These are phyloP conservation scores for Phytophthora pistaciae DNA, from an alignment of 352 stramenopile species.

Conservation along the genomic window DNA sequence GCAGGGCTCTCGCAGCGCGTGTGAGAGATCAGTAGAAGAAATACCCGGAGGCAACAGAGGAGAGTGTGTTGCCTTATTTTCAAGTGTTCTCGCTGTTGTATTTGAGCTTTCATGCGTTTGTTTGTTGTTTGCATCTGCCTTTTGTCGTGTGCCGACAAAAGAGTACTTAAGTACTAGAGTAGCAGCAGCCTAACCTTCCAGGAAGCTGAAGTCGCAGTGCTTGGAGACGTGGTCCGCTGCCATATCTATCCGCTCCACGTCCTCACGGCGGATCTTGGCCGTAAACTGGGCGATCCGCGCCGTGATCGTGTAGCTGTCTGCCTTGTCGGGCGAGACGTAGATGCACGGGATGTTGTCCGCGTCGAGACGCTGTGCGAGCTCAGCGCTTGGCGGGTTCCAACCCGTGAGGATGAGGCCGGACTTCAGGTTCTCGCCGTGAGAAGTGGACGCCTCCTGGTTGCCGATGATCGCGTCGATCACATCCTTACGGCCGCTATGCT, in stretches of 20 bases:
- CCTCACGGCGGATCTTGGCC: slow-evolving; percentile 83
- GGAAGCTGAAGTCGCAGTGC: slow-evolving; percentile 86
- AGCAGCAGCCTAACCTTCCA: slow-evolving; percentile 42
- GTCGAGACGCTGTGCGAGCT: slow-evolving; percentile 75
- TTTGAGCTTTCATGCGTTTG: not conserved
- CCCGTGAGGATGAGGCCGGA: slow-evolving; percentile 86
- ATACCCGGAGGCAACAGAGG: slow-evolving; percentile 29
- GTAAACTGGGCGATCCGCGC: slow-evolving; percentile 84
- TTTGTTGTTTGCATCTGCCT: not conserved
- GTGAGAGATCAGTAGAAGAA: slow-evolving; percentile 37
- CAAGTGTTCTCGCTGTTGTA: slow-evolving; percentile 6
- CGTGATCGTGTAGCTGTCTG: slow-evolving; percentile 90
- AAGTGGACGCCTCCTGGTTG: slow-evolving; percentile 81
- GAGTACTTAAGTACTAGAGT: slow-evolving; percentile 7
- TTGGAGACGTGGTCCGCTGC: slow-evolving; percentile 83
- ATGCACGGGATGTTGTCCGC: slow-evolving; percentile 89
- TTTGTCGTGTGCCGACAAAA: slow-evolving; percentile 9
- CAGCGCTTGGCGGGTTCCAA: slow-evolving; percentile 78
- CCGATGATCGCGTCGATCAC: slow-evolving; percentile 89
- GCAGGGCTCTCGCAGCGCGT: slow-evolving; percentile 4
- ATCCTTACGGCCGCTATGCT: slow-evolving; percentile 85
- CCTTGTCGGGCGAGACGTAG: slow-evolving; percentile 84
- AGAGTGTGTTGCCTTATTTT: slow-evolving; percentile 25
- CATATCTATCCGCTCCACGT: slow-evolving; percentile 79
- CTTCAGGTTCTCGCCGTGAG: slow-evolving; percentile 72